Base-by-base conservation (phyloP, 108 stramenopile species). In the Asterionellopsis glacialis region DNA sequence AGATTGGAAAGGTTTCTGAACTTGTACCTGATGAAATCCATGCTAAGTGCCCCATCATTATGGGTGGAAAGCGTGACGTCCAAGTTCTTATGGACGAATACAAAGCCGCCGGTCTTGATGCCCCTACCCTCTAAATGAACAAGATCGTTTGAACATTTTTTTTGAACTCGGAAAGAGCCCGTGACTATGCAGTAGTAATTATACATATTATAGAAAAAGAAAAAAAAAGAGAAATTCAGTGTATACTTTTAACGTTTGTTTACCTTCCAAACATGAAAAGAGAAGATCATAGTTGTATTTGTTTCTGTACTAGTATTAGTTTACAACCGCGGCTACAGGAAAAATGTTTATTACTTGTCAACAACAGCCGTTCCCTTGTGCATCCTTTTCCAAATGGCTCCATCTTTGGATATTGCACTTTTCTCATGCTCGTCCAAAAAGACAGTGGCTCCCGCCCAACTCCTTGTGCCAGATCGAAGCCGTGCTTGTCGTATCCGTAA, bases 31-130 rank as follows among this genome's bases (percentile, higher is more conserved):
- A 78, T 63, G 68, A 68, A 59, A 96, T 98, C 66, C 98, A 99
- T 73, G 93, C 94, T 71, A 93, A 96, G 49, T 96, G 96, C 73
- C 98, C 96, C 26, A 96, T 98, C 68, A 93, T 97, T 55, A 90
- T 98, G 85, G 98, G 96, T 23, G 92, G 87, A 65, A 83, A 80
- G 65, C 77, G 93, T 38, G 93, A 96, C 76, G 88, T 96, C 39
- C 82, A 87, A 49, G 58, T 90, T 42, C 83, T 95, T 16, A 87
- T 87, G 55, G 79, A 88, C 44, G 65, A 85, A 64, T 93, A 93
- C 79, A 73, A 79, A 55, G 79, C 81, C 62, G 75, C 72, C 19
- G 89, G 93, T 11, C 49, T 87, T 23, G 75, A 77, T 53, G 74
- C 64, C 9, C 91, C 91, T 47, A 60, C 72, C 0, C 78, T 91